Conservation (phyloP, 169 alveolate species). For the Eimeria maxima region DNA sequence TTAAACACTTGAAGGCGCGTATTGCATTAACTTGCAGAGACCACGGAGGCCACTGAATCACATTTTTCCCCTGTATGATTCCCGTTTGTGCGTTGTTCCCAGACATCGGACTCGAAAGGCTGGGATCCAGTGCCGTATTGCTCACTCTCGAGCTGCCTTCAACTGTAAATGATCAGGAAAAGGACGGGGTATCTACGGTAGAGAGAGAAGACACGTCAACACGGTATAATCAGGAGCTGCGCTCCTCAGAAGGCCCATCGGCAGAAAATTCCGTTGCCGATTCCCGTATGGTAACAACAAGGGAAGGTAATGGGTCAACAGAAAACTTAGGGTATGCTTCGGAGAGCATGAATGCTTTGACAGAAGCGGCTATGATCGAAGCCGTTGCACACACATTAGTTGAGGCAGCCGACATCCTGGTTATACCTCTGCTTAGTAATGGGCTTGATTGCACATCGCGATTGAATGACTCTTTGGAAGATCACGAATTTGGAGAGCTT, state of each 20-base stretch:
- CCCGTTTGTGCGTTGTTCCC: background rate
- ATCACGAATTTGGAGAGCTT: conserved; percentile 13
- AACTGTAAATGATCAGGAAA: background rate
- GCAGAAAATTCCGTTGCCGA: background rate
- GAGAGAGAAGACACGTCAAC: background rate
- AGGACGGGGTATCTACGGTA: background rate
- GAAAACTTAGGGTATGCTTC: background rate
- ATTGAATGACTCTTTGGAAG: background rate
- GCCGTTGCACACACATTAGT: conserved; percentile 22
- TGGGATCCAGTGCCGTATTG: conserved; percentile 39
- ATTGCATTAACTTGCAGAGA: background rate
- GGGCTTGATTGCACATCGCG: background rate
- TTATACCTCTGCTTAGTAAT: background rate
- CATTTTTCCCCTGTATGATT: background rate
- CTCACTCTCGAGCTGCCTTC: conserved; percentile 60
- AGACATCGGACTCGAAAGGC: conserved; percentile 60
- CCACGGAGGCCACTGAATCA: background rate
- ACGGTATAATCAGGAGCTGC: background rate
- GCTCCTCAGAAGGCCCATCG: background rate
- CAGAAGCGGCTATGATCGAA: background rate
- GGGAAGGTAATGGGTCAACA: background rate
- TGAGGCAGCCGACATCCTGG: conserved; percentile 65
- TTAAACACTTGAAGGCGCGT: background rate
- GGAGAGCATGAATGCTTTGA: background rate
- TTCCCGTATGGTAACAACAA: background rate